Evolutionary conservation across 2,329 filamentous ascomycete species (phyloP), one percentile per base, ranked within the genome.

Genomic region (Fusarium bactridioides): DNA sequence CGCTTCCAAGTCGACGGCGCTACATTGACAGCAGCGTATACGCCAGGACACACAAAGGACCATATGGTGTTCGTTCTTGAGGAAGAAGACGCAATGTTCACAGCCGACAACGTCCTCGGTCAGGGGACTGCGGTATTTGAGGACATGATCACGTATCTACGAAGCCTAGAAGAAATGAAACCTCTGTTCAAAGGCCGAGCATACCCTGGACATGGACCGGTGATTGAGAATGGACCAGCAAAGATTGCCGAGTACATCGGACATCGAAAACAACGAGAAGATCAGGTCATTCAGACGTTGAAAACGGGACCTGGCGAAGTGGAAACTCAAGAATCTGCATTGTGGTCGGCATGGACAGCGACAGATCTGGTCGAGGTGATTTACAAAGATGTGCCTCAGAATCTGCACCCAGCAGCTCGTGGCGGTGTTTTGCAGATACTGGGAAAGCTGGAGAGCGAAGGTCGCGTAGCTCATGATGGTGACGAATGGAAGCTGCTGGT

Each of bases 341-440:
- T 61, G 15, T 66, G 51, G 29, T 65, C 82, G 64, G 80, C 81
- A 1, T 94, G 92, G 93, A 89, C 88, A 11, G 86, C 90, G 13
- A 91, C 94, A 87, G 93, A 95, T 65, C 85, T 98, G 71, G 95
- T 98, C n/a, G 93, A 92, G 81, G 84, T 93, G 37, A 94, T 99
- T 38, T 99, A 99, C 80, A 87, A 86, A 59, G 91, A 94, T 76
- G 91, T 97, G 27, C 91, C 93, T 0, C 90, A 93, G 79, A 89
- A 86, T 76, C 84, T 98, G 73, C 93, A 95, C 81, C 79, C 86
- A 16, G 91, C 95, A 13, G 96, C 96, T 0, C 90, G 93, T 70
- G 86, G 87, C 44, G 94, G 95, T 4, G 85, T 98, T 11, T 69
- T 91, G 69, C 93, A 95, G 83, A 92, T 98, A 61, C 81, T 99